Percentiles rank a stretch among this genome's conserved stretches.
phyloP scores from a whole-genome alignment of 352 stramenopile species.

The Phytophthora pinifolia region DNA sequence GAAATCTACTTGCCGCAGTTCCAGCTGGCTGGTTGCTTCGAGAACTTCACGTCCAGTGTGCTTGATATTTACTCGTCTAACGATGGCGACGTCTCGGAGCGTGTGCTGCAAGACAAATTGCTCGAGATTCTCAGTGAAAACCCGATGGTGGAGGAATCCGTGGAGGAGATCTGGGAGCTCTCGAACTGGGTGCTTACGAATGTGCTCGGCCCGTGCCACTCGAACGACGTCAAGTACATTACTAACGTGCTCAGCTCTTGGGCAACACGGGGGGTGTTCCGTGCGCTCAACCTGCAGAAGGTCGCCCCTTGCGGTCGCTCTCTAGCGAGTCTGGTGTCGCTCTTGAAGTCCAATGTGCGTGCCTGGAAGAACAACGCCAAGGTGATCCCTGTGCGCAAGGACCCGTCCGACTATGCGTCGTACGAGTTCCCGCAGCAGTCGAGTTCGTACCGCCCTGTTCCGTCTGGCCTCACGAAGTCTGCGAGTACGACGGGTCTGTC shows the following conservation, averaged over 20 bases:
- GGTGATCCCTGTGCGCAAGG: slow-evolving; percentile 80
- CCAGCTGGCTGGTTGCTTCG: slow-evolving; percentile 96
- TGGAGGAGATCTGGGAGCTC: slow-evolving; percentile 98
- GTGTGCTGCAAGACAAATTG: slow-evolving; percentile 80
- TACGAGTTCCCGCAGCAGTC: slow-evolving; percentile 78
- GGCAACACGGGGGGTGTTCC: slow-evolving; percentile 78
- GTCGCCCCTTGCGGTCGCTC: slow-evolving; percentile 60
- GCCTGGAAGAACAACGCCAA: slow-evolving; percentile 83
- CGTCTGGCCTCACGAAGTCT: slow-evolving; percentile 79
- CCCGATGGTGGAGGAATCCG: slow-evolving; percentile 88
- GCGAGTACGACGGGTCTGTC: slow-evolving; percentile 86
- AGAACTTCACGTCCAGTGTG: slow-evolving; percentile 86
- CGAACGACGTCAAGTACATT: slow-evolving; percentile 94
- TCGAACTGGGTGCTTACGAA: slow-evolving; percentile 94
- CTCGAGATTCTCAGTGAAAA: slow-evolving; percentile 75
- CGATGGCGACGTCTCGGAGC: slow-evolving; percentile 61
- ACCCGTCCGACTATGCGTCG: slow-evolving; percentile 80
- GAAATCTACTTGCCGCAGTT: slow-evolving; percentile 99
- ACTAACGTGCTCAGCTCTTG: slow-evolving; percentile 81
- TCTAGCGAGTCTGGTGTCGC: slow-evolving; percentile 67
- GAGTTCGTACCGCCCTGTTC: slow-evolving; percentile 37
- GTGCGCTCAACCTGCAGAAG: slow-evolving; percentile 75
- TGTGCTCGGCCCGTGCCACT: slow-evolving; percentile 94
- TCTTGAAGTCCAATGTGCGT: slow-evolving; percentile 67
- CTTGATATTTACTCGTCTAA: slow-evolving; percentile 71